Evolutionary conservation across 306 rosid genomes (phyloP).

Genomic region (Parietaria judaica): DNA sequence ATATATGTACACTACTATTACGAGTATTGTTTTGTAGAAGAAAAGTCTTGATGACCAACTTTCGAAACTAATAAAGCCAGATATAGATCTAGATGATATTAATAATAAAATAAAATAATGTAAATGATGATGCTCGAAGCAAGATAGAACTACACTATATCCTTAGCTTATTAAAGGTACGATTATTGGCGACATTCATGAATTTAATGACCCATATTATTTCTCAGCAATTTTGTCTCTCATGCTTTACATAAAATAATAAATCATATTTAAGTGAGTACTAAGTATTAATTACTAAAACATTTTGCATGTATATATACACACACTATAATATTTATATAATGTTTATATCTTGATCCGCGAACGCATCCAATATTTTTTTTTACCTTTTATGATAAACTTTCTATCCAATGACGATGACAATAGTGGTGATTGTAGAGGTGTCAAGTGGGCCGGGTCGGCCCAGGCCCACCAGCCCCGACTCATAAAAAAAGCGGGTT

Average conservation of each 20-base stretch:
- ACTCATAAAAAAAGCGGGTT: too few relatives aligned
- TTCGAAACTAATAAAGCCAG: conserved; percentile 20
- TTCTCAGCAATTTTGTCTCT: neutral
- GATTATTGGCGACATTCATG: neutral
- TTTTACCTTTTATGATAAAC: too few relatives aligned
- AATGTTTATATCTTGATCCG: neutral
- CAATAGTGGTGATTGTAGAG: too few relatives aligned
- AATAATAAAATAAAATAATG: neutral
- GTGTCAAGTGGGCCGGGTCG: too few relatives aligned
- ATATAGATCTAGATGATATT: too few relatives aligned
- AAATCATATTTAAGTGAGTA: too few relatives aligned
- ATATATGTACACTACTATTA: neutral
- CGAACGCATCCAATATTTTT: neutral
- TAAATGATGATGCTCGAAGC: conserved; percentile 25
- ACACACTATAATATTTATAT: neutral
- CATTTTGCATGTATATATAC: neutral
- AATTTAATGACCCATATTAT: conserved; percentile 28
- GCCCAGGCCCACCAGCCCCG: too few relatives aligned
- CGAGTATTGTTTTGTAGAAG: neutral
- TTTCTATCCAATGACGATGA: neutral
- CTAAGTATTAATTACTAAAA: too few relatives aligned
- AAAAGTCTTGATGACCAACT: conserved; percentile 7
- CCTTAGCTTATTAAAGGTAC: conserved; percentile 9
- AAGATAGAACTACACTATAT: conserved; percentile 20
- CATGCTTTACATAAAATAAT: too few relatives aligned